A percentile compares a stretch with the other conserved stretches of the same genome.
phyloP scores from a whole-genome alignment of 345 rosid genomes.

The Xanthoceras sorbifolium region DNA sequence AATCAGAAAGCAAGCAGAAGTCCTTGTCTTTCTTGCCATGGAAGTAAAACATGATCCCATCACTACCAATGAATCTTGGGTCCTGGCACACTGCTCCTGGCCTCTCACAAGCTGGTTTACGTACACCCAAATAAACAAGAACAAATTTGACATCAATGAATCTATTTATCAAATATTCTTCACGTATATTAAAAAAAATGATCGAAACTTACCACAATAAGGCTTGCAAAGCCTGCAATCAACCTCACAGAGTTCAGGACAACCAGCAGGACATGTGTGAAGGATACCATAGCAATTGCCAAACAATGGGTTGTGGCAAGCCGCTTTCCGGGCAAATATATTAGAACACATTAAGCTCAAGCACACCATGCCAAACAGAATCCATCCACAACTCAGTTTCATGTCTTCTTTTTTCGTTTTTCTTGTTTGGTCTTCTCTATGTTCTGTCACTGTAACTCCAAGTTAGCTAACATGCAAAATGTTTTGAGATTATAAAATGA shows the following conservation, averaged over 20 bases:
- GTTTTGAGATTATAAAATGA: background rate
- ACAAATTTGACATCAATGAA: background rate
- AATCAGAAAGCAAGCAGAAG: conserved; percentile 33
- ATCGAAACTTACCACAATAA: conserved; percentile 14
- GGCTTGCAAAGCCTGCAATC: conserved; percentile 27
- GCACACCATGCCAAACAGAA: conserved; percentile 5
- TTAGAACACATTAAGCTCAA: background rate
- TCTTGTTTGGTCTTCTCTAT: background rate
- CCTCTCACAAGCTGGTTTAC: conserved; percentile 12
- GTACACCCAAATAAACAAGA: background rate
- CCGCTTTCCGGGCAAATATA: conserved; percentile 6
- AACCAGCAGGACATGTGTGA: conserved; percentile 26
- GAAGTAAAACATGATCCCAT: conserved; percentile 37
- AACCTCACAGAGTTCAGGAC: conserved; percentile 24
- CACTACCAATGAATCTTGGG: conserved; percentile 36
- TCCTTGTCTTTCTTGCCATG: conserved; percentile 33
- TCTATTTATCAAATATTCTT: no score
- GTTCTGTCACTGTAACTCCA: background rate
- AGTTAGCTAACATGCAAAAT: background rate
- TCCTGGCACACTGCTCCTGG: conserved; percentile 32
- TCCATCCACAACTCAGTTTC: background rate
- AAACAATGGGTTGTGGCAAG: conserved; percentile 12
- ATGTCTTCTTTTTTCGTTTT: background rate
- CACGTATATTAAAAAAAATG: background rate
- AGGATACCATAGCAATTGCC: conserved; percentile 26